These are phyloP conservation scores for Blastomyces silverae DNA, from an alignment of 2,329 filamentous ascomycete species.

Conservation along the genomic window DNA sequence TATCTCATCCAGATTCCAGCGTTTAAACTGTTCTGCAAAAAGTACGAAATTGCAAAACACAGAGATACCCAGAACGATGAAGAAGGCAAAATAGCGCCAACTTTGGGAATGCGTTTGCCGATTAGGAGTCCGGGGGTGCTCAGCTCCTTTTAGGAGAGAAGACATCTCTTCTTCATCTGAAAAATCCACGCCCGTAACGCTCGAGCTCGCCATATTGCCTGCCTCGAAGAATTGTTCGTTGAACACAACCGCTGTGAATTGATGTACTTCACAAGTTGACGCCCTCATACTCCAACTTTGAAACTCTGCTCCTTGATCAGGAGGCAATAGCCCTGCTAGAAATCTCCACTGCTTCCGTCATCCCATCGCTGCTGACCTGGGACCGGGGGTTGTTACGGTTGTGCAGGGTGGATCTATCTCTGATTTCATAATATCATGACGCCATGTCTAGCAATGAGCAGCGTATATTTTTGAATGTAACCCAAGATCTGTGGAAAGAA, in stretches of 20 bases:
- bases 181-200: not conserved
- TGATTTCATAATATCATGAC: not conserved
- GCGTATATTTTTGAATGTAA: not conserved
- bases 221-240: not conserved
- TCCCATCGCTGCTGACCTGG: not conserved
- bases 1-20: constrained; percentile 14
- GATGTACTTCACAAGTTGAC: not conserved
- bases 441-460: not conserved
- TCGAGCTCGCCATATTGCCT: not conserved
- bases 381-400: not conserved
- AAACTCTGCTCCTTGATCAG: not conserved
- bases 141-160: not conserved
- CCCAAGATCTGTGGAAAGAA: not conserved
- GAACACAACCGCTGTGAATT: not conserved
- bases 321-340: not conserved
- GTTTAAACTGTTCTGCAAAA: constrained; percentile 15
- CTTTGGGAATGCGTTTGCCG: not conserved
- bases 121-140: not conserved
- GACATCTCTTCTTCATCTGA: constrained; percentile 6
- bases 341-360: not conserved
- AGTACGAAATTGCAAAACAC: constrained; percentile 20
- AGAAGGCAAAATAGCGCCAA: not conserved
- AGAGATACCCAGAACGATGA: constrained; percentile 15
- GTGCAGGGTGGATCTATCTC: not conserved
- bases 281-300: not conserved